Evolutionary conservation across 2,329 filamentous ascomycete genomes (phyloP).

Genomic region (Diaporthe destruens): DNA sequence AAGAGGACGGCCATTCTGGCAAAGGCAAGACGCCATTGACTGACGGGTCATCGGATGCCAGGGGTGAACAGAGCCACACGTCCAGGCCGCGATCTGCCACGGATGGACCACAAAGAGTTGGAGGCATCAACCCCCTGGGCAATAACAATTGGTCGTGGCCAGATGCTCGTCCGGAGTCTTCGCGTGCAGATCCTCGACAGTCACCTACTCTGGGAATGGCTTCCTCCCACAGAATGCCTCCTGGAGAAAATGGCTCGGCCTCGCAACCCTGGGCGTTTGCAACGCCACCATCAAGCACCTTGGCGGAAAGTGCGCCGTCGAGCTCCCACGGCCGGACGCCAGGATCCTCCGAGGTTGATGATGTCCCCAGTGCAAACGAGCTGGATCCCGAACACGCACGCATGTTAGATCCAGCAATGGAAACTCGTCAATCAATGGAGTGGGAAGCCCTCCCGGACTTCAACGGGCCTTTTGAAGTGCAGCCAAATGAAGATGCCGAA

Average conservation of each 20-base stretch:
- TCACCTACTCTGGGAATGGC: not conserved
- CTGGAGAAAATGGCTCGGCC: conserved; percentile 20
- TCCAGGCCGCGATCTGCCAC: conserved; percentile 66
- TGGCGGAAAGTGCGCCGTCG: conserved; percentile 40
- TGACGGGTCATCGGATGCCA: conserved; percentile 11
- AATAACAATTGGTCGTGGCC: conserved; percentile 74
- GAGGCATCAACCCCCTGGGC: conserved; percentile 64
- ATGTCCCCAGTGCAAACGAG: not conserved
- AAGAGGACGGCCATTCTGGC: conserved; percentile 25
- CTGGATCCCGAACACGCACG: not conserved
- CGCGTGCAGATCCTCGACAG: conserved; percentile 22
- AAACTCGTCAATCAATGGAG: conserved; percentile 12
- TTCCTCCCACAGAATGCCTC: not conserved
- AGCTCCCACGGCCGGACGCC: conserved; percentile 38
- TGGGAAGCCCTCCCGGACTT: conserved; percentile 40
- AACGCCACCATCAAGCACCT: conserved; percentile 40
- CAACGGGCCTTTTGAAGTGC: conserved; percentile 28
- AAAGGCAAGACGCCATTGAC: conserved; percentile 37
- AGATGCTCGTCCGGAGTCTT: conserved; percentile 41
- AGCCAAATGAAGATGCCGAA: conserved; percentile 18
- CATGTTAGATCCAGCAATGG: not conserved
- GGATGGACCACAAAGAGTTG: conserved; percentile 63
- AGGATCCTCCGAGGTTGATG: conserved; percentile 35
- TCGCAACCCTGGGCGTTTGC: conserved; percentile 34
- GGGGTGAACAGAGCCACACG: conserved; percentile 40